Percentiles rank a stretch among this genome's conserved stretches.
Conservation (phyloP, 2,329 filamentous ascomycete genomes). For the Ophiostoma piceae region DNA sequence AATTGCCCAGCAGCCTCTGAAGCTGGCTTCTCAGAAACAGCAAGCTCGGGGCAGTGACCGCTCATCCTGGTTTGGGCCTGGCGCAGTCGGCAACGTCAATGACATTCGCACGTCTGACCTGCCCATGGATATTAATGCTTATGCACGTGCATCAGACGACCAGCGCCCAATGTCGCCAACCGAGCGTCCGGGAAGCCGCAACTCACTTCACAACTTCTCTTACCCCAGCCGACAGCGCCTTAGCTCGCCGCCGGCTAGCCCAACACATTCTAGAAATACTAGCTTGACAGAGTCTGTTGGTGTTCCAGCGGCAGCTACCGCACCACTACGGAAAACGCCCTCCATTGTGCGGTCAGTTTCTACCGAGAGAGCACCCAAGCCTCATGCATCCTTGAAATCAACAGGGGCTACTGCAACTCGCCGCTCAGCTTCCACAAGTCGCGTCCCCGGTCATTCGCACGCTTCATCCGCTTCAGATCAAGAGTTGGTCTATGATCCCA, state of each 20-base stretch:
- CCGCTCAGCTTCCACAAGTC: conserved; percentile 29
- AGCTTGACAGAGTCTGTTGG: not conserved
- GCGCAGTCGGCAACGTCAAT: conserved; percentile 40
- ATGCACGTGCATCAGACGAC: conserved; percentile 12
- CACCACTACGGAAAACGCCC: conserved; percentile 17
- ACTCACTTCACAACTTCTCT: conserved; percentile 53
- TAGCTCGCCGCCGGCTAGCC: conserved; percentile 37
- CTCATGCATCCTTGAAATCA: not conserved
- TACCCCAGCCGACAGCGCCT: conserved; percentile 46
- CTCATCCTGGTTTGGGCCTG: conserved; percentile 47
- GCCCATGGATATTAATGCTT: conserved; percentile 32
- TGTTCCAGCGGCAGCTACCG: not conserved
- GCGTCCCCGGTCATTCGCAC: conserved; percentile 28
- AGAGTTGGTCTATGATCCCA: conserved; percentile 58
- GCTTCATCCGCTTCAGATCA: conserved; percentile 33
- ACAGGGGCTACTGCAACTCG: conserved; percentile 13
- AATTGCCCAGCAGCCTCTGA: conserved; percentile 38
- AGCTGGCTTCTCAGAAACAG: conserved; percentile 50
- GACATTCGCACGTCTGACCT: conserved; percentile 45
- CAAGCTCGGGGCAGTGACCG: conserved; percentile 30
- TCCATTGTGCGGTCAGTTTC: conserved; percentile 16
- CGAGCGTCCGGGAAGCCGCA: conserved; percentile 42
- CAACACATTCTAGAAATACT: conserved; percentile 5
- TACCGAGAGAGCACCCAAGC: conserved; percentile 18
- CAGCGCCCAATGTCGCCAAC: conserved; percentile 27